These are phyloP conservation scores for Paxillus involutus DNA, from an alignment of 768 basidiomycete genomes.

Conservation along the genomic window DNA sequence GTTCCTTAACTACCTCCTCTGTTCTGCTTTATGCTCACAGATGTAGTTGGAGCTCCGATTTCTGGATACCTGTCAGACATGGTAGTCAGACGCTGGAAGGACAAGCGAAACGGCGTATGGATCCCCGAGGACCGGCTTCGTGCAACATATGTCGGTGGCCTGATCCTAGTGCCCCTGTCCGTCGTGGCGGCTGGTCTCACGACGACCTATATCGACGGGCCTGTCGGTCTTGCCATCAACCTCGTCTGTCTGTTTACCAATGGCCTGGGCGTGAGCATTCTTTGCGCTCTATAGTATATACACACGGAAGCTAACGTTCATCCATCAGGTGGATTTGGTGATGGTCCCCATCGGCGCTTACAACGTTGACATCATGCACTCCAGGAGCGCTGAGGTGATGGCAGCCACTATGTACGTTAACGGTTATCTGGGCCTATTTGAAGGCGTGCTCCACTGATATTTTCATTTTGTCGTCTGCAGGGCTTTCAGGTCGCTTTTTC, in stretches of 20 bases:
- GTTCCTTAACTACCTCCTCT: neutral
- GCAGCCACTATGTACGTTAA: slow-evolving; percentile 52
- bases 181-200: slow-evolving; percentile 48
- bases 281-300: neutral
- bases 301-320: neutral
- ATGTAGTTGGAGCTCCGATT: slow-evolving; percentile 56
- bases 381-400: slow-evolving; percentile 61
- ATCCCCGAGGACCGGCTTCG: slow-evolving; percentile 70
- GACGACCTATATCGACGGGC: slow-evolving; percentile 51
- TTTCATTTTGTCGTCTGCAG: slow-evolving; percentile 1
- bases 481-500: slow-evolving; percentile 23
- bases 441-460: neutral
- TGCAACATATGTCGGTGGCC: slow-evolving; percentile 45
- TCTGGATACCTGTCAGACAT: slow-evolving; percentile 60
- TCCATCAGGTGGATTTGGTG: slow-evolving; percentile 51
- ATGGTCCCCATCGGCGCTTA: slow-evolving; percentile 58
- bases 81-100: slow-evolving; percentile 47
- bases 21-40: neutral
- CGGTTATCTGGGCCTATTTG: neutral
- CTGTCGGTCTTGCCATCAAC: slow-evolving; percentile 47
- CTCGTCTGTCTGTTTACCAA: slow-evolving; percentile 61
- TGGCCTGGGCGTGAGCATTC: slow-evolving; percentile 54
- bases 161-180: slow-evolving; percentile 53
- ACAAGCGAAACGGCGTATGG: slow-evolving; percentile 54
- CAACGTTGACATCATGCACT: slow-evolving; percentile 57